Evolutionary conservation across 2,329 filamentous ascomycete species (phyloP).

Genomic region (Penicillium sumatraense): DNA sequence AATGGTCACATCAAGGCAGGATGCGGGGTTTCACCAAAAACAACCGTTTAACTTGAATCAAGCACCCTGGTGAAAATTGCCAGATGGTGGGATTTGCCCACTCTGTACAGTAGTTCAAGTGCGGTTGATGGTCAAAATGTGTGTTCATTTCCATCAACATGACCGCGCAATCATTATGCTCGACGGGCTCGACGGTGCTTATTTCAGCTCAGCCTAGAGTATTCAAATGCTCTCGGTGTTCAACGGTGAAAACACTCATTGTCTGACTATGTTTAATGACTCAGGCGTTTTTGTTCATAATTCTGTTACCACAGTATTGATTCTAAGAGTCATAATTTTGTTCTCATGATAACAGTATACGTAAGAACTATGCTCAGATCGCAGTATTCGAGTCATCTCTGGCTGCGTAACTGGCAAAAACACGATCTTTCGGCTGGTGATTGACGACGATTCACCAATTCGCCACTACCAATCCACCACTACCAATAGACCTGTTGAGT

Average conservation of each 20-base stretch:
- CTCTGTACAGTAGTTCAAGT: not conserved
- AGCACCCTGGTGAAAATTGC: not conserved
- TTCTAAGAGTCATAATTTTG: not conserved
- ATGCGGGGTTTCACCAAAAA: not conserved
- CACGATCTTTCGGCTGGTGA: not conserved
- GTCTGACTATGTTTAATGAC: conserved; percentile 1
- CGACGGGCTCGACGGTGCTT: not conserved
- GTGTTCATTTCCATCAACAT: conserved; percentile 1
- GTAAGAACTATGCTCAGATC: not conserved
- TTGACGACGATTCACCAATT: not conserved
- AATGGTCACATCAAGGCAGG: not conserved
- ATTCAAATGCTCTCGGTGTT: not conserved
- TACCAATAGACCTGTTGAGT: not conserved
- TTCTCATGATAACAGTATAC: not conserved
- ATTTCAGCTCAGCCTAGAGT: not conserved
- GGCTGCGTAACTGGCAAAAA: not conserved
- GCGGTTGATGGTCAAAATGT: not conserved
- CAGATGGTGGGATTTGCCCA: not conserved
- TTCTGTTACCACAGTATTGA: not conserved
- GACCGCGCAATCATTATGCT: not conserved
- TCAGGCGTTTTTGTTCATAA: not conserved
- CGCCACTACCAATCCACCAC: not conserved
- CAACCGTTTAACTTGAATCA: not conserved
- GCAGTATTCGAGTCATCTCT: not conserved
- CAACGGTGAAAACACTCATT: not conserved